Evolutionary conservation across 106 monocot species (phyloP), one percentile per base, ranked within the genome.

Genomic region (Dioscorea dumetorum): DNA sequence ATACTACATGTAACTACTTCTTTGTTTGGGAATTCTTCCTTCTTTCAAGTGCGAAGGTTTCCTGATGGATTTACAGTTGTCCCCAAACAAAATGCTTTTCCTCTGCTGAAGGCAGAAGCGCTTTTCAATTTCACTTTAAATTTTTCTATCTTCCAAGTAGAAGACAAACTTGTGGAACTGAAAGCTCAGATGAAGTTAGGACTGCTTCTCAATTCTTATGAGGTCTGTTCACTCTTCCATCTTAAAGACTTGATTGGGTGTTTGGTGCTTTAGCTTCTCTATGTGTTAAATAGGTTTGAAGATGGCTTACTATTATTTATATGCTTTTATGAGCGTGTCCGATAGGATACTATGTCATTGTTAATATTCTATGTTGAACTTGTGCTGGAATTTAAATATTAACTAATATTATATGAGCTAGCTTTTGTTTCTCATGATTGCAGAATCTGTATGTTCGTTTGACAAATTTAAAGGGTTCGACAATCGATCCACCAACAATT

Each of bases 41-140:
- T 77, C 78, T 92, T 99, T 73, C 82, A 99, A 75, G 81, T 99
- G 70, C 68, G 82, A 57, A 82, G 81, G 77, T 99, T 92, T 52
- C 89, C 89, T 19, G 89, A 89, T 64, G 97, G 92, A 70, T 92
- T 99, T 76, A 90, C 97, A 24, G 76, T 99, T 34, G 82, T 77
- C 58, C 92, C 97, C 53, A 78, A 68, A 66, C 97, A 93, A 81
- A 79, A 19, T 74, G 97, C 67, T 64, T 99, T 92, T 73, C 87
- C 77, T 78, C 75, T 92, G 69, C 91, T 92, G 87, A 85, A 89
- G 61, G 73, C 67, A 22, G 64, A 87, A 48, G 70, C 72, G 21
- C 78, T 82, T 61, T 99, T 99, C 58, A 99, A 92, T 75, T 99
- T 99, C 70, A 85, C 80, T 18, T 70, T 97, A 67, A 97, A 91